phyloP scores from a whole-genome alignment of 768 basidiomycete genomes.

The Suillus variegatus region DNA sequence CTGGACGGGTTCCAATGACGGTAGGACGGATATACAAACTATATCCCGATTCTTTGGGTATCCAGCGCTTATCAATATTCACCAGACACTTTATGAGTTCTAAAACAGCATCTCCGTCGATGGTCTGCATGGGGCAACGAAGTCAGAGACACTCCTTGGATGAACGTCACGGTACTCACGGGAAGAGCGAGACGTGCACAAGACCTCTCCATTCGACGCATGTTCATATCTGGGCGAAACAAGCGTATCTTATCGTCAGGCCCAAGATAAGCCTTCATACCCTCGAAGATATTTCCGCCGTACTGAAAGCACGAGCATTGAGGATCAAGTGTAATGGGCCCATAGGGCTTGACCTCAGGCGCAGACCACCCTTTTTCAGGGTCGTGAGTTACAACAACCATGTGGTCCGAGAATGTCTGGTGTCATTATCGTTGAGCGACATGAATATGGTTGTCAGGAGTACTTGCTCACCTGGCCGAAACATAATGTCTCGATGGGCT shows the following conservation, averaged over 20 bases:
- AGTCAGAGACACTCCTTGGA: neutral
- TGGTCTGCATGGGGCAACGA: constrained; percentile 28
- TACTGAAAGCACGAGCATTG: constrained; percentile 60
- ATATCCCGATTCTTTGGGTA: constrained; percentile 70
- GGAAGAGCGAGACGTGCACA: constrained; percentile 74
- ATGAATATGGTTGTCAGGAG: constrained; percentile 5
- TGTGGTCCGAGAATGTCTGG: constrained; percentile 74
- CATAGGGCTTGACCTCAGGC: constrained; percentile 75
- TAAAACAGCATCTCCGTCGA: constrained; percentile 48
- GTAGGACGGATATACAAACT: constrained; percentile 89
- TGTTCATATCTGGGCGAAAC: constrained; percentile 85
- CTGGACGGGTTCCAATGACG: constrained; percentile 50
- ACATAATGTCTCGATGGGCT: constrained; percentile 44
- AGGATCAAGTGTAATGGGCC: constrained; percentile 59
- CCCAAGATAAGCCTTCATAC: constrained; percentile 75
- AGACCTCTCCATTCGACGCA: constrained; percentile 75
- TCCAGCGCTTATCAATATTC: constrained; percentile 77
- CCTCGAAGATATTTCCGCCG: constrained; percentile 59
- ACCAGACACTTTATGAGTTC: constrained; percentile 68
- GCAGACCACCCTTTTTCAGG: constrained; percentile 66
- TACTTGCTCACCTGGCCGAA: constrained; percentile 56
- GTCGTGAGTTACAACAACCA: constrained; percentile 66
- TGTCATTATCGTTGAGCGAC: neutral
- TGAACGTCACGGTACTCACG: constrained; percentile 35
- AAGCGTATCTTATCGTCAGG: constrained; percentile 73